A percentile compares a stretch with the other conserved stretches of the same genome.
These are phyloP conservation scores for Mimosa pudica DNA, from an alignment of 306 rosid genomes.

Conservation along the genomic window DNA sequence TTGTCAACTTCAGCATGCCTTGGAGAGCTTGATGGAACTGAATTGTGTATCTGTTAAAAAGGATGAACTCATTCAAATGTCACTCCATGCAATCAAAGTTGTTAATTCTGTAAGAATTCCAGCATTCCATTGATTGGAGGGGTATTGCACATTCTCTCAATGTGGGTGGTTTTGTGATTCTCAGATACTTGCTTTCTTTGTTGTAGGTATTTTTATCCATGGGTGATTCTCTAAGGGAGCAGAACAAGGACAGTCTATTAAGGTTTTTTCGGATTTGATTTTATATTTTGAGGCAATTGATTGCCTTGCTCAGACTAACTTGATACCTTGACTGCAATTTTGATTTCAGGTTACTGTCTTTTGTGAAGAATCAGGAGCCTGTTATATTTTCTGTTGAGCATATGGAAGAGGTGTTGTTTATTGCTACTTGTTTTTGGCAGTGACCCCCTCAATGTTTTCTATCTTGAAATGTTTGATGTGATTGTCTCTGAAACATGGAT, in stretches of 20 bases:
- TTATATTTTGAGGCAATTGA: neutral
- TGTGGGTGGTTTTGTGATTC: constrained; percentile 3
- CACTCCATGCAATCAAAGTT: constrained; percentile 51
- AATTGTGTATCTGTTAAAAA: constrained; percentile 40
- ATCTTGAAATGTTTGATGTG: constrained; percentile 30
- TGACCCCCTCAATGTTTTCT: constrained; percentile 11
- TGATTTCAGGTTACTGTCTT: constrained; percentile 66
- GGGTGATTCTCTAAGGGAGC: constrained; percentile 53
- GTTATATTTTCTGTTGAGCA: constrained; percentile 55
- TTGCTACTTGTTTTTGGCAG: constrained; percentile 27
- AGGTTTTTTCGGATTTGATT: constrained; percentile 53
- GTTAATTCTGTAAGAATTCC: constrained; percentile 65
- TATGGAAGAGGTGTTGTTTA: constrained; percentile 67
- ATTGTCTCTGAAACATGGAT: constrained; percentile 39
- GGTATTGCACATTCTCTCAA: neutral
- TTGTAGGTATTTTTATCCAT: constrained; percentile 69
- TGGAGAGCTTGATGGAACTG: constrained; percentile 53
- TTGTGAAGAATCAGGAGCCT: constrained; percentile 47
- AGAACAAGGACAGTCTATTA: constrained; percentile 44
- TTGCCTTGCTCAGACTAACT: constrained; percentile 36
- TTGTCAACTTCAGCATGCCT: constrained; percentile 45
- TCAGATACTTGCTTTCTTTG: constrained; percentile 23
- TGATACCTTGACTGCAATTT: constrained; percentile 35
- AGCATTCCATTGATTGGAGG: neutral
- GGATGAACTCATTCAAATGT: constrained; percentile 51